phyloP scores from a whole-genome alignment of 164 flowering plant species.

The Magnolia kwangsiensis region DNA sequence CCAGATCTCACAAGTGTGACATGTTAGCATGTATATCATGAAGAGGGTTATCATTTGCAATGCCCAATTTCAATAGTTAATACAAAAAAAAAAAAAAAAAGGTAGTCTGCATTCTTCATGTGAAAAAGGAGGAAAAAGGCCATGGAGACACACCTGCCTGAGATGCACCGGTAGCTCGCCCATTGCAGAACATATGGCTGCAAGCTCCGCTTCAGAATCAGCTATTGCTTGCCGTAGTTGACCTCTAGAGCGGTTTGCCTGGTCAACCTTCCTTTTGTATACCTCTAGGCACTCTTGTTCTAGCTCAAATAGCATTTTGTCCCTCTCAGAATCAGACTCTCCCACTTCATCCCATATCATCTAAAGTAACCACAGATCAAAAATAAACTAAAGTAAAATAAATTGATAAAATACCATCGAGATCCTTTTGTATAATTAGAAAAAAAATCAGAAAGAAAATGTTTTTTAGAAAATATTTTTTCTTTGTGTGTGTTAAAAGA shows the following conservation, averaged over 20 bases:
- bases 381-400: too few species aligned
- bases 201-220: constrained; percentile 61
- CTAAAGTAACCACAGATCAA: constrained; percentile 21
- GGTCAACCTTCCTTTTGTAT: constrained; percentile 66
- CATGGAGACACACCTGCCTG: constrained; percentile 36
- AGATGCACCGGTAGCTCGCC: constrained; percentile 49
- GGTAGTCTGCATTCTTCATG: too few species aligned
- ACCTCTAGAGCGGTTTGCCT: constrained; percentile 48
- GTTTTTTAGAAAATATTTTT: too few species aligned
- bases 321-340: constrained; percentile 56
- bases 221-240: constrained; percentile 59
- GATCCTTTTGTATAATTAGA: too few species aligned
- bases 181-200: constrained; percentile 54
- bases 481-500: not conserved
- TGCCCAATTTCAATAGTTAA: too few species aligned
- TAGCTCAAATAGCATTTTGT: constrained; percentile 53
- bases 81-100: too few species aligned
- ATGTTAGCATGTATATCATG: too few species aligned
- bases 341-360: constrained; percentile 91
- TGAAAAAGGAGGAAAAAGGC: not conserved
- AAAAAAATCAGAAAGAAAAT: too few species aligned
- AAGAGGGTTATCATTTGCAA: too few species aligned
- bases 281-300: constrained; percentile 74
- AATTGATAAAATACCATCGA: too few species aligned
- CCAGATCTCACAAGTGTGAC: too few species aligned